Conservation (phyloP, 2,329 filamentous ascomycete species). For the Orbilia brochopaga region DNA sequence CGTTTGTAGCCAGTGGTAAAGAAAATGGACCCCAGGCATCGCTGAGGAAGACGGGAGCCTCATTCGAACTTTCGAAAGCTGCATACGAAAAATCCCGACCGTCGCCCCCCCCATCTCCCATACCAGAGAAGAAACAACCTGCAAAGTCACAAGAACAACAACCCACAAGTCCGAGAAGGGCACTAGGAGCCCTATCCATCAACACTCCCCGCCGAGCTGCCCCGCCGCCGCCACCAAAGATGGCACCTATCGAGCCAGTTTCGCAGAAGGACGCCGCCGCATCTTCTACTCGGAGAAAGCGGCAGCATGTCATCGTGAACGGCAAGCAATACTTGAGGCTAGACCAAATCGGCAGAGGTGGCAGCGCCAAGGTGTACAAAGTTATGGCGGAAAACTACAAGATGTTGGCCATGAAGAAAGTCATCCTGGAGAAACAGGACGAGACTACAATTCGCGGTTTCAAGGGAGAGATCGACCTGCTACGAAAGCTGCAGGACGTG, state of each 20-base stretch:
- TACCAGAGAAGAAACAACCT: constrained; percentile 36
- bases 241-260: constrained; percentile 92
- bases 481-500: constrained; percentile 79
- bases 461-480: constrained; percentile 92
- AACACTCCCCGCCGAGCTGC: constrained; percentile 80
- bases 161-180: constrained; percentile 28
- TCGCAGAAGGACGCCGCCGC: constrained; percentile 72
- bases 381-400: constrained; percentile 97
- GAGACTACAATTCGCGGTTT: constrained; percentile 82
- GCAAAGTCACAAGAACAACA: constrained; percentile 22
- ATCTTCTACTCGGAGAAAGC: constrained; percentile 67
- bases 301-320: constrained; percentile 85
- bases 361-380: constrained; percentile 91
- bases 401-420: constrained; percentile 90
- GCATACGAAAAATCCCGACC: constrained; percentile 22
- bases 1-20: constrained; percentile 27
- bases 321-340: constrained; percentile 88
- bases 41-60: constrained; percentile 22
- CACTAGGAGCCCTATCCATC: constrained; percentile 45
- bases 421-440: constrained; percentile 88
- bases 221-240: constrained; percentile 83
- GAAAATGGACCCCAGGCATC: constrained; percentile 17
- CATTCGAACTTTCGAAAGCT: constrained; percentile 36
- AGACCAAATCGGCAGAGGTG: constrained; percentile 88
- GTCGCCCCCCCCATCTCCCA: constrained; percentile 39